These are phyloP conservation scores for Penicillium ochrochloron DNA, from an alignment of 495 filamentous ascomycete genomes.

Conservation along the genomic window DNA sequence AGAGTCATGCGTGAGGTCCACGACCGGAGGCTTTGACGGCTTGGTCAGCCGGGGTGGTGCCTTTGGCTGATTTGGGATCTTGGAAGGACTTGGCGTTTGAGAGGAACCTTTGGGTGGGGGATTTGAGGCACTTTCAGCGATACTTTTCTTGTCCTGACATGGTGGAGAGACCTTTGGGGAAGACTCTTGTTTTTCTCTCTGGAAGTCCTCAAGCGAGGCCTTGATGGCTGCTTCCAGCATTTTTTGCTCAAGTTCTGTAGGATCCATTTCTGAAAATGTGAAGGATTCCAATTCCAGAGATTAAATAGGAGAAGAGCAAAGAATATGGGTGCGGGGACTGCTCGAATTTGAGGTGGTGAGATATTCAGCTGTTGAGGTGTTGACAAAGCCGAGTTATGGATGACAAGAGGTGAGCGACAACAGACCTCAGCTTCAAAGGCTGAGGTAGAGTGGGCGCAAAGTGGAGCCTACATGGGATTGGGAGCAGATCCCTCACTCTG, in stretches of 20 bases:
- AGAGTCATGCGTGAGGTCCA: slow-evolving; percentile 47
- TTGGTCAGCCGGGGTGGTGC: not conserved
- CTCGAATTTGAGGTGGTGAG: not conserved
- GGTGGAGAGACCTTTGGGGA: not conserved
- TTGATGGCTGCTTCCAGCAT: slow-evolving; percentile 9
- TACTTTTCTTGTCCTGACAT: not conserved
- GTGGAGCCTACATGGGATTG: not conserved
- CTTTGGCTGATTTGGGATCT: not conserved
- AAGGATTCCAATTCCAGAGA: not conserved
- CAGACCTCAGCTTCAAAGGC: not conserved
- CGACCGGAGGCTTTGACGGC: slow-evolving; percentile 19
- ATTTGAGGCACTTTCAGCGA: not conserved
- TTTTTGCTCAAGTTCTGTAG: not conserved
- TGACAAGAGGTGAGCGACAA: not conserved
- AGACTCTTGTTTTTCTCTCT: not conserved
- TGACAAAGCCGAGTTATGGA: not conserved
- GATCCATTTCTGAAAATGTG: not conserved
- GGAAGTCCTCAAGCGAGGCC: slow-evolving; percentile 3
- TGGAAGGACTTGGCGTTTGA: not conserved
- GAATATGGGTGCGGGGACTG: not conserved
- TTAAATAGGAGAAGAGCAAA: not conserved
- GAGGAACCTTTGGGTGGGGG: not conserved
- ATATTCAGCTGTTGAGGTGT: not conserved
- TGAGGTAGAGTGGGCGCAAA: not conserved
- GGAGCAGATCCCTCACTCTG: not conserved